phyloP scores from a whole-genome alignment of 768 basidiomycete genomes.

The Leccinum broughii region DNA sequence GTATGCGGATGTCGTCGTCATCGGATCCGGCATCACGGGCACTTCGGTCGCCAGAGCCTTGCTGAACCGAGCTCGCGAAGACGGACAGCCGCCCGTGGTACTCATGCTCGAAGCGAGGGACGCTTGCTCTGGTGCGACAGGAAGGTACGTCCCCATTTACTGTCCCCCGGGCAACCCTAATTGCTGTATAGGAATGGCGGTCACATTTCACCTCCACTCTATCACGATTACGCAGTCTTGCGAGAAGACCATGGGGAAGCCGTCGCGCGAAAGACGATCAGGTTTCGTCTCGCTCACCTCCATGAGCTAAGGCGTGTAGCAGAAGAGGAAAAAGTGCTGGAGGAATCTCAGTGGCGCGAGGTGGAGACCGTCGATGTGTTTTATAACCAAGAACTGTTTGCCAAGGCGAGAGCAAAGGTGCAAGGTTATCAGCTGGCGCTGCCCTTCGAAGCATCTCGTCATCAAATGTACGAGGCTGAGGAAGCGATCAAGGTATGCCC shows the following conservation, averaged over 20 bases:
- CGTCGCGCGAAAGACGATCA: conserved; percentile 52
- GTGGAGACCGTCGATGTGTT: conserved; percentile 63
- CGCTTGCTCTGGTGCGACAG: conserved; percentile 72
- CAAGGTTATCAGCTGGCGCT: conserved; percentile 48
- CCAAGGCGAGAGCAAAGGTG: conserved; percentile 43
- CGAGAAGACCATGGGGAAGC: conserved; percentile 46
- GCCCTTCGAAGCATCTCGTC: conserved; percentile 44
- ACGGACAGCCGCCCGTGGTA: conserved; percentile 40
- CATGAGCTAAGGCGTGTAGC: conserved; percentile 48
- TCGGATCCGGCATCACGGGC: conserved; percentile 80
- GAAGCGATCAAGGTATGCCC: conserved; percentile 35
- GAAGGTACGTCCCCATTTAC: conserved; percentile 50
- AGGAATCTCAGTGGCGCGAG: conserved; percentile 54
- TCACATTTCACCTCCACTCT: conserved; percentile 60
- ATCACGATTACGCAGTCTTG: conserved; percentile 55
- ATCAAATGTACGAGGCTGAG: conserved; percentile 34
- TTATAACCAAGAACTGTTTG: conserved; percentile 42
- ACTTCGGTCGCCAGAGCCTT: conserved; percentile 57
- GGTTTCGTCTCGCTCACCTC: conserved; percentile 63
- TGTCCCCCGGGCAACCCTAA: not conserved
- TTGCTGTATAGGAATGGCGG: conserved; percentile 58
- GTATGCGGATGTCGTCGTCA: conserved; percentile 64
- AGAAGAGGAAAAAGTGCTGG: conserved; percentile 51
- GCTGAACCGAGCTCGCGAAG: conserved; percentile 37
- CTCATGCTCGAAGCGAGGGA: conserved; percentile 84